Conservation (phyloP, 2,329 filamentous ascomycete genomes). For the Aaosphaeria arxii region DNA sequence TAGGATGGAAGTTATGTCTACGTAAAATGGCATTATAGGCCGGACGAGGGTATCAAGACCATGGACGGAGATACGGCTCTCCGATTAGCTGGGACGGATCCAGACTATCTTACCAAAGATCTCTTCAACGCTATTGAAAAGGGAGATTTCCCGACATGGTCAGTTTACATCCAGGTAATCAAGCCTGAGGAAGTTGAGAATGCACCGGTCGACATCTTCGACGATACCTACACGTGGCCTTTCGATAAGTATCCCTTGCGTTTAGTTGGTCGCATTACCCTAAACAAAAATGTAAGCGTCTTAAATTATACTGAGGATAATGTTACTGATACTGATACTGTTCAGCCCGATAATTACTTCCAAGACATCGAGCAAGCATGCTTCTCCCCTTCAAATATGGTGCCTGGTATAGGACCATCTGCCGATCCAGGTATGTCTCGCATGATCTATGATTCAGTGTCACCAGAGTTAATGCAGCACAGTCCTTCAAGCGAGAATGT, state of each 20-base stretch:
- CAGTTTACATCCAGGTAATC: slow-evolving; percentile 51
- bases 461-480: slow-evolving; percentile 34
- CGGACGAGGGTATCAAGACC: slow-evolving; percentile 47
- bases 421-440: slow-evolving; percentile 45
- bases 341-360: slow-evolving; percentile 50
- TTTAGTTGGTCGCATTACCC: slow-evolving; percentile 51
- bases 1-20: slow-evolving; percentile 54
- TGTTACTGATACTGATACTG: no score
- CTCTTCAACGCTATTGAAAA: slow-evolving; percentile 52
- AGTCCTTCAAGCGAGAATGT: slow-evolving; percentile 66
- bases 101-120: slow-evolving; percentile 54
- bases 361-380: slow-evolving; percentile 68
- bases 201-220: slow-evolving; percentile 54
- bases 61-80: neutral
- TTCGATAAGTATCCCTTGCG: slow-evolving; percentile 52
- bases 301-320: no score
- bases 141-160: slow-evolving; percentile 53
- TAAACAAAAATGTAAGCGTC: slow-evolving; percentile 52
- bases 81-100: slow-evolving; percentile 49
- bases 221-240: slow-evolving; percentile 55
- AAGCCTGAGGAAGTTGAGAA: slow-evolving; percentile 52
- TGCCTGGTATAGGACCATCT: slow-evolving; percentile 66
- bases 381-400: slow-evolving; percentile 66
- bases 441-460: no score
- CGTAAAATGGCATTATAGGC: slow-evolving; percentile 52